Evolutionary conservation across 2,329 filamentous ascomycete genomes (phyloP), one percentile per base, ranked within the genome.

Genomic region (Aspergillus texensis): DNA sequence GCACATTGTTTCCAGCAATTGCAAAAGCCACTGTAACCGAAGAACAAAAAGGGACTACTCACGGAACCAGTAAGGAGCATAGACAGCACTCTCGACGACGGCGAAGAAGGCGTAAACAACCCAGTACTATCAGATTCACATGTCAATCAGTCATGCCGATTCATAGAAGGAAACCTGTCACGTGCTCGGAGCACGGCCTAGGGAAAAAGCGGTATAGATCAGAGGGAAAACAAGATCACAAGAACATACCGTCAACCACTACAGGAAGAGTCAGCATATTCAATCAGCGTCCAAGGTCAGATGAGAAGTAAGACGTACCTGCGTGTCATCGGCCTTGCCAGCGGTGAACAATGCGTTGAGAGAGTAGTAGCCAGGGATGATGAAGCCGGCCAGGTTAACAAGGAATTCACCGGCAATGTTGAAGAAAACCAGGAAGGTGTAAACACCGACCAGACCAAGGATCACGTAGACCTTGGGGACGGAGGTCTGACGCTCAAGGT

Each of bases 401-500:
- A 90, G 83, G 78, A 90, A 89, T 73, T 87, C 85, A 78, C 88
- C 88, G 66, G 85, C 88, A 69, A 90, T 89, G 82, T 90, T 90
- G 82, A 90, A 90, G 82, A 90, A 90, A 78, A 90, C 83, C 61
- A 89, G 81, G 84, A 89, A 89, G 81, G 89, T 88, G 83, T 90
- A 90, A 66, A 89, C 81, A 63, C 85, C 87, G 67, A 81, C 85
- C 61, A 90, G 80, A 70, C 87, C 88, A 55, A 90, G 86, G 77
- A 89, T 79, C 67, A 84, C 85, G 75, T 90, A 90, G 78, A 88
- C 87, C 81, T 90, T 90, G 70, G 88, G 88, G 61, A 90, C 85
- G 62, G 83, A 88, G 72, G 87, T 89, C 79, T 89, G 87, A 78
- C 86, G 84, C 83, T 90, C 88, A 70, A 90, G 84, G 79, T 89